Evolutionary conservation across 306 rosid species (phyloP).

Genomic region (Prinsepia uniflora): DNA sequence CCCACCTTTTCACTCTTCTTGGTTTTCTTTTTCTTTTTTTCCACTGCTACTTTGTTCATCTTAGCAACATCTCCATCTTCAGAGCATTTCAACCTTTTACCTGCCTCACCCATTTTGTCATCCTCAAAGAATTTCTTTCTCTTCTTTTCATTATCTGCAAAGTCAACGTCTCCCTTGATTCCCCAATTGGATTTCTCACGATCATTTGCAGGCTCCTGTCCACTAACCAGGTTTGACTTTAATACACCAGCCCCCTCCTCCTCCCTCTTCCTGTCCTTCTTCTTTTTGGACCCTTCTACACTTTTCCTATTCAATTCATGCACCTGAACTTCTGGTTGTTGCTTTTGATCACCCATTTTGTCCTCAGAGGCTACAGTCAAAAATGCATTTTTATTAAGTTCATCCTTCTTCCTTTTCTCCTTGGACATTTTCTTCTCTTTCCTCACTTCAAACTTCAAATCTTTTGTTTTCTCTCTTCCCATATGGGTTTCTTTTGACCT

Average conservation of each 20-base stretch:
- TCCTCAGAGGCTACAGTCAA: neutral
- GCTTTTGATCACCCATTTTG: neutral
- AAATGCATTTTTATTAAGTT: neutral
- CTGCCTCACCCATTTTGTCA: neutral
- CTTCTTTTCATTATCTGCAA: neutral
- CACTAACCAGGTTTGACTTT: neutral
- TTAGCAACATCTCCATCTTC: neutral
- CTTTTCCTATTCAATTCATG: neutral
- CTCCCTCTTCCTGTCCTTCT: neutral
- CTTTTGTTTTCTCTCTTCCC: neutral
- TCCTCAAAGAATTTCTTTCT: slow-evolving; percentile 4
- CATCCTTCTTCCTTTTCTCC: slow-evolving; percentile 9
- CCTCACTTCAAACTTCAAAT: slow-evolving; percentile 6
- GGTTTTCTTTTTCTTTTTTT: neutral
- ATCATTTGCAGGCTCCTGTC: neutral
- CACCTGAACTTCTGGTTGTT: no score
- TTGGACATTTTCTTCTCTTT: slow-evolving; percentile 9
- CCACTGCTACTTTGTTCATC: slow-evolving; percentile 2
- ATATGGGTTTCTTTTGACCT: neutral
- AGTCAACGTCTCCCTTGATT: neutral
- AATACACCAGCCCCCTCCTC: neutral
- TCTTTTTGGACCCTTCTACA: neutral
- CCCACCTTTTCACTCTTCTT: neutral
- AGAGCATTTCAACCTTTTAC: neutral
- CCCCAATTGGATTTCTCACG: neutral